Conservation (phyloP, 768 basidiomycete genomes). For the Leucosporidium yakuticum region DNA sequence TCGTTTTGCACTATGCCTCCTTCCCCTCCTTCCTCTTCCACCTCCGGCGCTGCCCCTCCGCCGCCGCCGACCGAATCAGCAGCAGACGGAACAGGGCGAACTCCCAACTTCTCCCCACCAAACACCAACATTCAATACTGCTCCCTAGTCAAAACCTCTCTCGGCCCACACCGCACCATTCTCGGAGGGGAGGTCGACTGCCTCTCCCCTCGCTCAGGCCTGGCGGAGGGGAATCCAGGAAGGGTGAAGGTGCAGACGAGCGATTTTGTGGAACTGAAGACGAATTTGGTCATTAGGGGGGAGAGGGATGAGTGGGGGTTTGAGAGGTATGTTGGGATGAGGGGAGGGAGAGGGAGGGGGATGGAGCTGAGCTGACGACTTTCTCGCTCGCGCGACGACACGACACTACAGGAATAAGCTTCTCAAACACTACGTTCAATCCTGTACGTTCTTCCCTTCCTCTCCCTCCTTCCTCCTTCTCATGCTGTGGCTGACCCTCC, state of each 20-base stretch:
- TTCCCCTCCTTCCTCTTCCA: constrained; percentile 26
- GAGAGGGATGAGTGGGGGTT: constrained; percentile 63
- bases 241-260: constrained; percentile 7
- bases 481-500: not conserved
- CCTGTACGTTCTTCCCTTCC: constrained; percentile 45
- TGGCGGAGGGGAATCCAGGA: not conserved
- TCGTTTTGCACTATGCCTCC: constrained; percentile 62
- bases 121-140: constrained; percentile 90
- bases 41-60: constrained; percentile 26
- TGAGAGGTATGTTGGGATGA: constrained; percentile 57
- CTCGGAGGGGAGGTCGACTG: constrained; percentile 91
- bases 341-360: not conserved
- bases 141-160: constrained; percentile 75
- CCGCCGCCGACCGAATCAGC: not conserved
- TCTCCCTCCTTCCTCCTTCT: not conserved
- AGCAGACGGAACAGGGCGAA: not conserved
- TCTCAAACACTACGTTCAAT: constrained; percentile 88
- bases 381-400: not conserved
- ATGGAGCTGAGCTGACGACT: constrained; percentile 1
- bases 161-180: constrained; percentile 63
- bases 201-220: constrained; percentile 46
- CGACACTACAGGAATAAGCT: constrained; percentile 65
- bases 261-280: constrained; percentile 66
- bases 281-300: constrained; percentile 62
- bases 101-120: constrained; percentile 66